Evolutionary conservation across 352 stramenopile species (phyloP).

Genomic region (Phytopythium aichiense): DNA sequence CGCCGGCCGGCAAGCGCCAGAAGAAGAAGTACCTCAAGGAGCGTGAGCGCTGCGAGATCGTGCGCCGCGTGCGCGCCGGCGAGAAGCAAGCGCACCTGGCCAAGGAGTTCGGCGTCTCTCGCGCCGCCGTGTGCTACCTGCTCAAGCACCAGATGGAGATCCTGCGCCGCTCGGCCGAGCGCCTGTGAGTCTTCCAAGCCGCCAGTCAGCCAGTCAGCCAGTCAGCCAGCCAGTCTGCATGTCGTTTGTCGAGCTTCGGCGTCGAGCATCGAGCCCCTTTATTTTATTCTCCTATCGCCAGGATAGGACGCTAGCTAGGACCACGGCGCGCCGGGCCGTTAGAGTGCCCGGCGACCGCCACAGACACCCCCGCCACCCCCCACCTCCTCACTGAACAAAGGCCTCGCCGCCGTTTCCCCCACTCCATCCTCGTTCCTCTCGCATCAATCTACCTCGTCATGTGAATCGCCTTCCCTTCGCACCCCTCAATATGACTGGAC

Average conservation of each 20-base stretch:
- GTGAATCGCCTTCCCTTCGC: no score
- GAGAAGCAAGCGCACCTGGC: constrained; percentile 61
- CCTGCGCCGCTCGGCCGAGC: constrained; percentile 40
- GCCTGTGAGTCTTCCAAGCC: constrained; percentile 13
- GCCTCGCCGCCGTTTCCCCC: not conserved
- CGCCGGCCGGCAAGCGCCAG: constrained; percentile 21
- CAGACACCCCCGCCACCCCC: not conserved
- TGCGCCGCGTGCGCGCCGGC: constrained; percentile 46
- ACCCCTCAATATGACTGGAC: no score
- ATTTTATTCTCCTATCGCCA: constrained; percentile 7
- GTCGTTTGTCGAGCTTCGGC: not conserved
- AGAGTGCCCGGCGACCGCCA: not conserved
- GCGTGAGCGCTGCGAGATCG: constrained; percentile 55
- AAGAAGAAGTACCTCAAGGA: constrained; percentile 78
- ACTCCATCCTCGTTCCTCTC: not conserved
- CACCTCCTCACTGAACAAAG: not conserved
- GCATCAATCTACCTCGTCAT: no score
- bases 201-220: not conserved
- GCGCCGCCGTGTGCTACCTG: constrained; percentile 58
- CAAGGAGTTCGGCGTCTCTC: constrained; percentile 62
- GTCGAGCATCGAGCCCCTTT: not conserved
- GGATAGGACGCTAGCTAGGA: constrained; percentile 1
- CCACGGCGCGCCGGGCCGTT: not conserved
- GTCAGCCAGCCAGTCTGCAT: not conserved
- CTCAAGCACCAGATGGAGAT: constrained; percentile 65